Percentiles rank a stretch among this genome's conserved stretches.
Conservation (phyloP, 345 rosid species). For the Fremontodendron californicum region DNA sequence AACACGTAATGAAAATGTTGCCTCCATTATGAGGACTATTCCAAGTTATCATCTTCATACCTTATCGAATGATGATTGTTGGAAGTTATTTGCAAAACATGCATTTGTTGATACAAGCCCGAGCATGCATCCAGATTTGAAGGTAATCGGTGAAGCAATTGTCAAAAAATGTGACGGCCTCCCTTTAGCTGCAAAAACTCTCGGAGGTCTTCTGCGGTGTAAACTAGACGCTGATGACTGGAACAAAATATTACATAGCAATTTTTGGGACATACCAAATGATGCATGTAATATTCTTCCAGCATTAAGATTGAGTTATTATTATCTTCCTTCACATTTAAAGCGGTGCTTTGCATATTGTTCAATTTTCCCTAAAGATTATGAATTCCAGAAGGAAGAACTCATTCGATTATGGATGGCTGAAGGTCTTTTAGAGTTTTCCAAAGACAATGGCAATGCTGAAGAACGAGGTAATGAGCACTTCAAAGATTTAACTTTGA, state of each 20-base stretch:
- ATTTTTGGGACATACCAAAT: conserved; percentile 11
- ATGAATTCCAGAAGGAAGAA: conserved; percentile 18
- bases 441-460: too few relatives aligned
- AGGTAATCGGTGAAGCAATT: conserved; percentile 14
- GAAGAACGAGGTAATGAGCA: not conserved
- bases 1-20: conserved; percentile 18
- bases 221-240: not conserved
- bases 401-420: conserved; percentile 24
- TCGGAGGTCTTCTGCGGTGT: conserved; percentile 14
- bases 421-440: conserved; percentile 1
- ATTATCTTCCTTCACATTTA: conserved; percentile 25
- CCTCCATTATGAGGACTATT: conserved; percentile 19
- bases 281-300: conserved; percentile 15
- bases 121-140: conserved; percentile 1
- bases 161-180: conserved; percentile 22
- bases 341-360: conserved; percentile 26
- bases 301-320: conserved; percentile 1
- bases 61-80: conserved; percentile 25
- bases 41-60: conserved; percentile 14
- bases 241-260: conserved; percentile 16
- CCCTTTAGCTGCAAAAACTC: conserved; percentile 19
- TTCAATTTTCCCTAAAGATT: conserved; percentile 21
- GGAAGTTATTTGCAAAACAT: conserved; percentile 19
- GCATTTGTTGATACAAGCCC: conserved; percentile 14
- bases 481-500: not conserved